Evolutionary conservation across 352 stramenopile species (phyloP).

Genomic region (Pythium chondricola): DNA sequence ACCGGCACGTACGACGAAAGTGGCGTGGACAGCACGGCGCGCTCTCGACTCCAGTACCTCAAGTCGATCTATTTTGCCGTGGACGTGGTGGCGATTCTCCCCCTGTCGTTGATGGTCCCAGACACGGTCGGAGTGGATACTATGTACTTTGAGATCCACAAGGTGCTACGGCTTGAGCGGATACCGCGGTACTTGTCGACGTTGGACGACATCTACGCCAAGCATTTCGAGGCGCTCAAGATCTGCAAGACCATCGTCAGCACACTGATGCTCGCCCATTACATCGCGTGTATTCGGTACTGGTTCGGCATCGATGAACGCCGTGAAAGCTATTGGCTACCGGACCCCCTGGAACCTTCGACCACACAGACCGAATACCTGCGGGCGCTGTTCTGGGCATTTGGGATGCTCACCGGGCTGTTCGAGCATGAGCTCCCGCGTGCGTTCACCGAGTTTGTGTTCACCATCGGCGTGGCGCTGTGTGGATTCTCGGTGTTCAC

Average conservation of each 20-base stretch:
- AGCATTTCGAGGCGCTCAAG: constrained; percentile 48
- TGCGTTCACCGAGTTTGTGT: constrained; percentile 34
- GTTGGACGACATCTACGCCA: constrained; percentile 49
- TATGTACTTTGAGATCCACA: constrained; percentile 37
- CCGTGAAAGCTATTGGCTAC: constrained; percentile 34
- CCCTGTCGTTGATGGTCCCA: constrained; percentile 22
- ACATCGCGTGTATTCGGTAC: constrained; percentile 42
- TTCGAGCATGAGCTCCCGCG: constrained; percentile 45
- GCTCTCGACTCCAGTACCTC: constrained; percentile 35
- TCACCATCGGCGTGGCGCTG: constrained; percentile 45
- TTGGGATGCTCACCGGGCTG: constrained; percentile 41
- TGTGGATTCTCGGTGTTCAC: constrained; percentile 53
- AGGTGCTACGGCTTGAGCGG: constrained; percentile 28
- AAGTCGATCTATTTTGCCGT: constrained; percentile 38
- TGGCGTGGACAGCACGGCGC: constrained; percentile 22
- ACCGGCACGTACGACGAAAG: constrained; percentile 47
- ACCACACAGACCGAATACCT: constrained; percentile 26
- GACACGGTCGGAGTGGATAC: constrained; percentile 6
- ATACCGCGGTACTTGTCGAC: constrained; percentile 33
- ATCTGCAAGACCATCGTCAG: constrained; percentile 38
- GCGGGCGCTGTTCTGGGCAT: constrained; percentile 47
- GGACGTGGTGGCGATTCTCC: constrained; percentile 37
- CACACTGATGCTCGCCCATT: constrained; percentile 36
- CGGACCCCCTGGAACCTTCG: constrained; percentile 5
- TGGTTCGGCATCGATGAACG: constrained; percentile 37